Evolutionary conservation across 345 rosid species (phyloP).

Genomic region (Moricandia moricandioides): DNA sequence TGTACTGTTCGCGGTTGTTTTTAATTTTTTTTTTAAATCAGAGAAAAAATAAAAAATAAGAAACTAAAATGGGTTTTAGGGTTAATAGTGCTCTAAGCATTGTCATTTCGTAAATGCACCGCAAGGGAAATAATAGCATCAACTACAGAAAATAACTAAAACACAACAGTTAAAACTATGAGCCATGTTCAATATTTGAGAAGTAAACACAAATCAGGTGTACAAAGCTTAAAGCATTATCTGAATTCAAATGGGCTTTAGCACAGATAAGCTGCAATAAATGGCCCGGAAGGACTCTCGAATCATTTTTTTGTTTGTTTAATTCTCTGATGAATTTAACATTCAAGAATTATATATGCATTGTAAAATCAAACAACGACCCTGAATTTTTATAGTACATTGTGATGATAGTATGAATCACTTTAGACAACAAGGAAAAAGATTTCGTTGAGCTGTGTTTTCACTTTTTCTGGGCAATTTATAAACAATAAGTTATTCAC

Average conservation of each 20-base stretch:
- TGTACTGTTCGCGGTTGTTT: too few species aligned
- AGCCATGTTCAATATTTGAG: background rate
- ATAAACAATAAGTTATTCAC: background rate
- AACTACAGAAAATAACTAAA: background rate
- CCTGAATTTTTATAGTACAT: background rate
- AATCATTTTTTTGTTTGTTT: background rate
- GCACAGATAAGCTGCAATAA: background rate
- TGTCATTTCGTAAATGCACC: too few species aligned
- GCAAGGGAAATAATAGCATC: too few species aligned
- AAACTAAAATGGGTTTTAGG: too few species aligned
- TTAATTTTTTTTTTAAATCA: too few species aligned
- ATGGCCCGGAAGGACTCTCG: background rate
- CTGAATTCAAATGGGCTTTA: background rate
- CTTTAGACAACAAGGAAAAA: constrained; percentile 12
- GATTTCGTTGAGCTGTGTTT: constrained; percentile 28
- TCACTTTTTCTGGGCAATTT: background rate
- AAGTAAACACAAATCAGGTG: background rate
- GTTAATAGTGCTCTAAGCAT: too few species aligned
- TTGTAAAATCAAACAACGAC: background rate
- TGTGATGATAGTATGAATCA: background rate
- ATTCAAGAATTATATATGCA: background rate
- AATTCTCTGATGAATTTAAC: background rate
- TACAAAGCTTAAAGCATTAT: background rate
- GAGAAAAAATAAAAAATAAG: too few species aligned
- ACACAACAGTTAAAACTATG: too few species aligned